These are phyloP conservation scores for Hydrangea macrophylla DNA, from an alignment of 148 eudicot species.

Conservation along the genomic window DNA sequence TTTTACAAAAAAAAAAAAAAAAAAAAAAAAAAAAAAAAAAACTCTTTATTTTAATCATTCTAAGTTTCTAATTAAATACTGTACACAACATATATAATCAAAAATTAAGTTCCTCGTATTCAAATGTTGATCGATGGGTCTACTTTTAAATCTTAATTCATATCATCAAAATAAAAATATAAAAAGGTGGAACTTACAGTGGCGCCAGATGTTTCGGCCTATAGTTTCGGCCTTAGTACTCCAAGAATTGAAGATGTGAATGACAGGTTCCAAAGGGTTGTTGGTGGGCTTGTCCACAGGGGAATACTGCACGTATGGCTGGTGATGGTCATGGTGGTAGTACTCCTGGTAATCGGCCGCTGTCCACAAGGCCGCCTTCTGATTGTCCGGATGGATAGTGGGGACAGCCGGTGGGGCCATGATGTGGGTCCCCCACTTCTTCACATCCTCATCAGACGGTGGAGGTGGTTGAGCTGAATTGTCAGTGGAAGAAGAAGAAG, in stretches of 20 bases:
- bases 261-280: conserved; percentile 50
- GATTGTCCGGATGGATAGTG: conserved; percentile 55
- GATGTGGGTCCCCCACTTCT: conserved; percentile 70
- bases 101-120: too few species aligned
- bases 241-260: conserved; percentile 55
- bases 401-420: conserved; percentile 69
- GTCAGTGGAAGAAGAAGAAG: background rate
- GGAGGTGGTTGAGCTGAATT: background rate
- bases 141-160: too few species aligned
- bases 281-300: conserved; percentile 48
- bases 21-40: too few species aligned
- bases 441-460: conserved; percentile 20
- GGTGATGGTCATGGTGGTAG: conserved; percentile 24
- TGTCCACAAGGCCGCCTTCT: conserved; percentile 59
- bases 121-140: too few species aligned
- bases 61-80: too few species aligned
- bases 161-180: too few species aligned
- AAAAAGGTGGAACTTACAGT: conserved; percentile 43
- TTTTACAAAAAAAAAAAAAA: too few species aligned
- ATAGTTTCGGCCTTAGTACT: conserved; percentile 45
- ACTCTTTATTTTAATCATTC: too few species aligned
- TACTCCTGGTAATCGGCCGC: conserved; percentile 38
- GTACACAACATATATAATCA: too few species aligned
- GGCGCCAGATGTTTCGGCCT: conserved; percentile 59
- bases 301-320: conserved; percentile 51